phyloP scores from a whole-genome alignment of 116 monocot species.

The Trichopus zeylanicus region DNA sequence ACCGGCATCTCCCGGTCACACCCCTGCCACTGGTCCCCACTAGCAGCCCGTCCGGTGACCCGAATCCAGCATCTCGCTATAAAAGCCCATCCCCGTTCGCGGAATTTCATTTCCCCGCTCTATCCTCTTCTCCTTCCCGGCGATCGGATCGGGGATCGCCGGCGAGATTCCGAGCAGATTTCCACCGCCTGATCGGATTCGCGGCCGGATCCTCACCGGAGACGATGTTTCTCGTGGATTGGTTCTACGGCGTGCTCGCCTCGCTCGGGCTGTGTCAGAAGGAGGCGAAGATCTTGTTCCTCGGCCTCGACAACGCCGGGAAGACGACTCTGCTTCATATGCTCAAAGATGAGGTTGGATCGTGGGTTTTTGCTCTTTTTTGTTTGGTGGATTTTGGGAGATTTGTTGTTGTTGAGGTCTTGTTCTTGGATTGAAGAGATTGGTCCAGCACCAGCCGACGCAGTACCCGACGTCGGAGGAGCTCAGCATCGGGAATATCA shows the following conservation, averaged over 20 bases:
- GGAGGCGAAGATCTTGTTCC: conserved; percentile 79
- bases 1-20: background rate
- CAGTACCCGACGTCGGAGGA: conserved; percentile 52
- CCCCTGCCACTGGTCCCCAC: background rate
- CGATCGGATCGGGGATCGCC: background rate
- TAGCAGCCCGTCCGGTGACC: background rate
- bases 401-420: background rate
- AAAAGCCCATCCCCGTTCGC: background rate
- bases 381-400: background rate
- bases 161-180: background rate
- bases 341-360: conserved; percentile 68
- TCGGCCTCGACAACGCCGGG: conserved; percentile 81
- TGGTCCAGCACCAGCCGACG: conserved; percentile 50
- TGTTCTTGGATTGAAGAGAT: conserved; percentile 12
- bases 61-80: background rate
- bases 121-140: background rate
- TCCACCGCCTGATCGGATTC: conserved; percentile 1
- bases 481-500: conserved; percentile 47
- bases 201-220: conserved; percentile 1
- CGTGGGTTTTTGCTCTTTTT: background rate
- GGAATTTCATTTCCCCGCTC: background rate
- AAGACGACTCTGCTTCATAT: conserved; percentile 91
- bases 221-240: conserved; percentile 74
- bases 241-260: conserved; percentile 92
- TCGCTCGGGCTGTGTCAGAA: conserved; percentile 87